Evolutionary conservation across 2,329 filamentous ascomycete genomes (phyloP), one percentile per base, ranked within the genome.

Genomic region (Cryoendolithus antarcticus): DNA sequence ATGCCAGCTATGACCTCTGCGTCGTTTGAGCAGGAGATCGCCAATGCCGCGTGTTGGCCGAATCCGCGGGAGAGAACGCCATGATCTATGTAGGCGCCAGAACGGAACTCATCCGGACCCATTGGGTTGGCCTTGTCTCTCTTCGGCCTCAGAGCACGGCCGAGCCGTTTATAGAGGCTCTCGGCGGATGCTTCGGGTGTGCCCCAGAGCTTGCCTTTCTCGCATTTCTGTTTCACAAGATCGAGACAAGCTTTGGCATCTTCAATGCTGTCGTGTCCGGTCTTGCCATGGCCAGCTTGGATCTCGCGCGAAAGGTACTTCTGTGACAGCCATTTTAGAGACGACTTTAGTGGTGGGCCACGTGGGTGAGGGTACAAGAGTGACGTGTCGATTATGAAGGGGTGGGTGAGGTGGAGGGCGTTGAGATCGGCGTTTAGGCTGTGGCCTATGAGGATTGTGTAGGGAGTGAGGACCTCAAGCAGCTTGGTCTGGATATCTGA

Each of bases 141-240:
- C 37, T 61, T 59, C 15, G 62, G 58, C 10, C 76, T 43, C 12
- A 36, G 42, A n/a, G 45, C 46, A 12, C 66, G 59, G 34, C 53
- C 74, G 3, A 98, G 70, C 7, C 89, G 77, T 49, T 80, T 82
- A 67, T 96, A 98, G 36, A 98, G 77, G 49, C 86, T 89, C 63
- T 98, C 91, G 31, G 78, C 80, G 34, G 78, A 79, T 2, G 77
- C 72, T 32, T 93, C 86, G 36, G 76, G 76, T 0, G 80, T 81
- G 29, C 86, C 91, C 84, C 88, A 98, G 15, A 69, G 63, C 47
- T 82, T 83, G 31, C 91, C 91, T 62, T 84, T 91, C 59, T 96
- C 88, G 59, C 89, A 95, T 60, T 98, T 98, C 56, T 89, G 80
- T 61, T 91, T 93, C 35, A 96, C 77, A 2, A 98, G 78, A 53